phyloP scores from a whole-genome alignment of 139 green algal species.

The Chlamydomonas applanata region DNA sequence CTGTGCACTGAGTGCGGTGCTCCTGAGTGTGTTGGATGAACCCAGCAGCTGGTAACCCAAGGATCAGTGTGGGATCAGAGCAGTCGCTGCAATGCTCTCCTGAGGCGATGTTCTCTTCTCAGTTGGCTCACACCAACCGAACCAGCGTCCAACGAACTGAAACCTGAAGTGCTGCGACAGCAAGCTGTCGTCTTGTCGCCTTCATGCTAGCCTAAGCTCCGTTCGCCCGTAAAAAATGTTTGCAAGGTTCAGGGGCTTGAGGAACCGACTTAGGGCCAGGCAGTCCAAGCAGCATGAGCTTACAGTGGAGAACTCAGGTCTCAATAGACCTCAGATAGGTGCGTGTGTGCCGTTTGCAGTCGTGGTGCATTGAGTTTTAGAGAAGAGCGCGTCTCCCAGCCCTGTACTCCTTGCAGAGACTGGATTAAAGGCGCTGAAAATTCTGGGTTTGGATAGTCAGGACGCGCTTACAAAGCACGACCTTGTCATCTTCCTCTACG shows the following conservation, averaged over 20 bases:
- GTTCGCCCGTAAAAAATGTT: conserved; percentile 5
- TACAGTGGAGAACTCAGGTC: conserved; percentile 25
- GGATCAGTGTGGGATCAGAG: too few relatives aligned
- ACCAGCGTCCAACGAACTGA: too few relatives aligned
- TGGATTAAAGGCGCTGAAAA: conserved; percentile 30
- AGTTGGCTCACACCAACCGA: too few relatives aligned
- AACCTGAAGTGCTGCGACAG: too few relatives aligned
- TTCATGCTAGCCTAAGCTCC: conserved; percentile 10
- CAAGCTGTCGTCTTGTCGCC: too few relatives aligned
- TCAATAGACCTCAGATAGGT: conserved; percentile 27
- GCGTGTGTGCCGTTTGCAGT: neutral
- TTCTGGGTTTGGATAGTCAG: conserved; percentile 27
- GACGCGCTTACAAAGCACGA: conserved; percentile 34
- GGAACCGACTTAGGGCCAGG: neutral
- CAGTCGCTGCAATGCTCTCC: too few relatives aligned
- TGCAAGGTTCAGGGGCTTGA: conserved; percentile 3
- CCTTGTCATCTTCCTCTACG: conserved; percentile 46
- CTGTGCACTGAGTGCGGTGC: too few relatives aligned
- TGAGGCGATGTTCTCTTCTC: too few relatives aligned
- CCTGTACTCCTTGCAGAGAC: conserved; percentile 25
- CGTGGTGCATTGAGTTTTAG: too few relatives aligned
- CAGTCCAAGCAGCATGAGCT: neutral
- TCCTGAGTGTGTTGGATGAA: too few relatives aligned
- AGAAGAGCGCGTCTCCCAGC: too few relatives aligned
- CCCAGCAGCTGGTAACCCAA: too few relatives aligned